Percentiles rank a stretch among this genome's conserved stretches.
These are phyloP conservation scores for Phytophthora hibernalis DNA, from an alignment of 352 stramenopile species.

Conservation along the genomic window DNA sequence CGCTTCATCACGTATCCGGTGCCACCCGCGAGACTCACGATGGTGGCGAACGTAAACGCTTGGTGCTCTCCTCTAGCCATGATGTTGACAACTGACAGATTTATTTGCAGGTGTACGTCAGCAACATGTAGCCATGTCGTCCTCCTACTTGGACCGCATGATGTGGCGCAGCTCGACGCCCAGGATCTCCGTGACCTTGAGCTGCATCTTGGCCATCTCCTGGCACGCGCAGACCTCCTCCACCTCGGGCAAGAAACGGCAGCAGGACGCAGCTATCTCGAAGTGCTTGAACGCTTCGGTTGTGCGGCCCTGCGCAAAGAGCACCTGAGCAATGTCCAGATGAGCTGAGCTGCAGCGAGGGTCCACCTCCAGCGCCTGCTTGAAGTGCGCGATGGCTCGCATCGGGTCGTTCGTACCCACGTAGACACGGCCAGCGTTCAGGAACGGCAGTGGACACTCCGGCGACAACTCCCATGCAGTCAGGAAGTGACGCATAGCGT, in stretches of 20 bases:
- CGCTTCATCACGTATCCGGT: conserved; percentile 68
- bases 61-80: conserved; percentile 61
- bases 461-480: conserved; percentile 76
- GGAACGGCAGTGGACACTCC: conserved; percentile 79
- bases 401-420: conserved; percentile 84
- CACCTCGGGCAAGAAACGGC: conserved; percentile 84
- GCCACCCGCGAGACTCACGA: conserved; percentile 69
- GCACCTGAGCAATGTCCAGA: conserved; percentile 86
- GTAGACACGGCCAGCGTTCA: conserved; percentile 86
- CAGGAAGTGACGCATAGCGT: conserved; percentile 83
- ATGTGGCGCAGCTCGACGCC: conserved; percentile 88
- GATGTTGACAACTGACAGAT: conserved; percentile 3
- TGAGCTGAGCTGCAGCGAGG: conserved; percentile 81
- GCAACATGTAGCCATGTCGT: conserved; percentile 4
- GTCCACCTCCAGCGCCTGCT: conserved; percentile 82
- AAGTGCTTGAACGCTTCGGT: conserved; percentile 81
- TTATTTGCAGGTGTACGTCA: conserved; percentile 5
- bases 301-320: conserved; percentile 83
- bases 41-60: conserved; percentile 75
- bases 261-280: conserved; percentile 70
- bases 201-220: conserved; percentile 87
- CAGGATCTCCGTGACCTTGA: conserved; percentile 85
- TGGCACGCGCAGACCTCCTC: conserved; percentile 82
- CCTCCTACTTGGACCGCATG: conserved; percentile 74
- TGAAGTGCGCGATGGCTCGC: conserved; percentile 82